phyloP scores from a whole-genome alignment of 495 filamentous ascomycete genomes.

The Lophiotrema nucula region DNA sequence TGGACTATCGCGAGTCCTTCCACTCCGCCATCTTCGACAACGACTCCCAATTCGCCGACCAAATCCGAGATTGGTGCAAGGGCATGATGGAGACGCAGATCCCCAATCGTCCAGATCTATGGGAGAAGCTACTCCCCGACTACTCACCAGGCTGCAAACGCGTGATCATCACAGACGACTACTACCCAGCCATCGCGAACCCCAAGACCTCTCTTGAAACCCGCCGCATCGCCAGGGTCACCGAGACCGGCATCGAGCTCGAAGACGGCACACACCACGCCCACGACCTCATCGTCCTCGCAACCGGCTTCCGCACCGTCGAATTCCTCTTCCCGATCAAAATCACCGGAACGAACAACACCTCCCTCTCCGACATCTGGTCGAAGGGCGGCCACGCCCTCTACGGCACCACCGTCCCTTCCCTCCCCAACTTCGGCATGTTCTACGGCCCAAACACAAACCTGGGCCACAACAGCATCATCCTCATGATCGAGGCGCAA shows the following conservation, averaged over 20 bases:
- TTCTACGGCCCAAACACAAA: slow-evolving; percentile 60
- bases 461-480: slow-evolving; percentile 54
- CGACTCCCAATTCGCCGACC: slow-evolving; percentile 39
- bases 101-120: slow-evolving; percentile 46
- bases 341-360: slow-evolving; percentile 48
- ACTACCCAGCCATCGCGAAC: slow-evolving; percentile 48
- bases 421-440: slow-evolving; percentile 59
- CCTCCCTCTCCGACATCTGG: slow-evolving; percentile 52
- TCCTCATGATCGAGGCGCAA: slow-evolving; percentile 62
- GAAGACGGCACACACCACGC: slow-evolving; percentile 39
- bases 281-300: slow-evolving; percentile 55
- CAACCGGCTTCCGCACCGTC: slow-evolving; percentile 56
- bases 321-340: slow-evolving; percentile 58
- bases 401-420: slow-evolving; percentile 49
- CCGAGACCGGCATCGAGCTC: slow-evolving; percentile 46
- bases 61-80: slow-evolving; percentile 37
- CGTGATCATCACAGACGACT: slow-evolving; percentile 57
- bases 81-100: slow-evolving; percentile 42
- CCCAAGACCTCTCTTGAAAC: slow-evolving; percentile 54
- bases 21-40: slow-evolving; percentile 44
- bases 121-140: slow-evolving; percentile 51
- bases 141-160: slow-evolving; percentile 57
- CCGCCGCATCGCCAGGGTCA: slow-evolving; percentile 45
- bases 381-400: slow-evolving; percentile 47
- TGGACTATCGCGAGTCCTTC: slow-evolving; percentile 51